Base-by-base conservation (phyloP, 2,329 filamentous ascomycete genomes). In the Diaporthe ilicicola region DNA sequence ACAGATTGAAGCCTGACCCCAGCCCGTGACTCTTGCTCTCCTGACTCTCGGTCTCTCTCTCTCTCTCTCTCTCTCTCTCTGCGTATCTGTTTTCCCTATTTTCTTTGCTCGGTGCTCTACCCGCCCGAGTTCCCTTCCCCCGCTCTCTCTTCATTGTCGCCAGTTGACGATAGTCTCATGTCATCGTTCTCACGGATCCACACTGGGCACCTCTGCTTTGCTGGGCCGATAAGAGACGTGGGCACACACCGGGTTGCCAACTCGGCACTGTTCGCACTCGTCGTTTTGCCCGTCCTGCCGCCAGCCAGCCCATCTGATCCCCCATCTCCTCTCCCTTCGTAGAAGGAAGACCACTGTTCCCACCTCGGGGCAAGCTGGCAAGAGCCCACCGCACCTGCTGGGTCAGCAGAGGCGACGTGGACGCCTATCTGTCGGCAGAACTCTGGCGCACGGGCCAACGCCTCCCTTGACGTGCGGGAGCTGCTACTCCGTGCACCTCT, bases 91-190 rank as follows among this genome's bases (percentile, higher is more conserved):
- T 24, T 19, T 44, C 8, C 37, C 39, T 44, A 17, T 13, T 9
- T 10, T 44, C 4, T 17, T 44, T 17, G 15, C 48, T 17, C 9
- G 29, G 37, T 37, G 27, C 42, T 24, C 27, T 48, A 48, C 59
- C 44, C 44, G 59, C 59, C n/a, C 27, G n/a, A 50, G 9, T 13
- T 34, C 59, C 42, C 59, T 12, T 34, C 27, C 42, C 59, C 37
- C 29, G 44, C 29, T 37, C 13, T 37, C 59, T 5, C 29, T 50
- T 19, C 24, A 29, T 24, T 13, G n/a, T 7, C 44, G 44, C 59
- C 42, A 64, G 44, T 50, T 64, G 59, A 64, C 59, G 59, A 64
- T 64, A 50, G 59, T 64, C 27, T 64, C 59, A 64, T 64, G 59
- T 27, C 44, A 50, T 50, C n/a, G 32, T 50, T 24, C 19, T 44